Evolutionary conservation across 2,329 filamentous ascomycete genomes (phyloP).

Genomic region (Ceratocystis lukuohia): DNA sequence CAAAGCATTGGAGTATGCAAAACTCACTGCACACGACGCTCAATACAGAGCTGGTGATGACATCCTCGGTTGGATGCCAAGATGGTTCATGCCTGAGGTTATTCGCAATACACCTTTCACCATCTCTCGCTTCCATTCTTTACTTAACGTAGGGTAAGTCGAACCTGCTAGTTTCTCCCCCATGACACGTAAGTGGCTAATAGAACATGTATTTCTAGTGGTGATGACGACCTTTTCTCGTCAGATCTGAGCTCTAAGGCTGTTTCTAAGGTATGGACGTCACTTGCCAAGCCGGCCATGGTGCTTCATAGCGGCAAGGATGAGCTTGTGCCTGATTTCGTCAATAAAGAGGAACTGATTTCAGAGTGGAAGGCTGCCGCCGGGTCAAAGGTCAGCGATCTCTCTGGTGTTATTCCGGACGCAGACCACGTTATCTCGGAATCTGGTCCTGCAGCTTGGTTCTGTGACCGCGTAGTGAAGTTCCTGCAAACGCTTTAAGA

Average conservation of each 20-base stretch:
- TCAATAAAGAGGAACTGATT: conserved; percentile 47
- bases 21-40: conserved; percentile 17
- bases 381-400: conserved; percentile 34
- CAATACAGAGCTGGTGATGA: conserved; percentile 40
- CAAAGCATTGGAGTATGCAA: conserved; percentile 36
- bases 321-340: conserved; percentile 44
- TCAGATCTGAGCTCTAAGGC: conserved; percentile 50
- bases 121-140: conserved; percentile 39
- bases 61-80: conserved; percentile 41
- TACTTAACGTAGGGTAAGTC: conserved; percentile 38
- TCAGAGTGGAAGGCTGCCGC: conserved; percentile 41
- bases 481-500: conserved; percentile 30
- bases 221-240: conserved; percentile 79
- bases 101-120: conserved; percentile 35
- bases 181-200: background rate
- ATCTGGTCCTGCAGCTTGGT: conserved; percentile 35
- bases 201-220: conserved; percentile 29
- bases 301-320: conserved; percentile 56
- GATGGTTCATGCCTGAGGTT: conserved; percentile 30
- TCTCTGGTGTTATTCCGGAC: conserved; percentile 41
- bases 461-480: conserved; percentile 33
- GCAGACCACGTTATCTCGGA: conserved; percentile 39
- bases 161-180: background rate
- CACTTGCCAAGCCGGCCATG: conserved; percentile 45
- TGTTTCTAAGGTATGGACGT: conserved; percentile 50